Base-by-base conservation (phyloP, 2,329 filamentous ascomycete genomes). In the Fusarium hainanense region DNA sequence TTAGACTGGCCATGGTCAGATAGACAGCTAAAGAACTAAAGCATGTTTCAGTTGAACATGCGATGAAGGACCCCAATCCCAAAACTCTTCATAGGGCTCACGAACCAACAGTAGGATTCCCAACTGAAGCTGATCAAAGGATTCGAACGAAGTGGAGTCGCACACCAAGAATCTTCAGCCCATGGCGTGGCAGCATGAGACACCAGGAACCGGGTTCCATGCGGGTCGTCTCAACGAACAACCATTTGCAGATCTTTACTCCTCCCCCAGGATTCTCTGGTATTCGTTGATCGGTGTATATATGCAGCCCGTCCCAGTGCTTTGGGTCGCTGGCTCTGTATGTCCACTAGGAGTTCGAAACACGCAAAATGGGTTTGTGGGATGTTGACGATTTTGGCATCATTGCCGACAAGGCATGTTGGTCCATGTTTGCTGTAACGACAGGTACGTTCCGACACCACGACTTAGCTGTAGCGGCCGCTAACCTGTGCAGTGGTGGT, bases 341-440 rank as follows among this genome's bases (percentile, higher is more conserved):
- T 28, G 34, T 25, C 28, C 27, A 11, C 18, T 10, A 20, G 7
- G 11, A 18, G 13, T 10, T 1, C 7, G 11, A 21, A 49, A 21
- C 13, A 49, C 10, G 4, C 20, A 48, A 32, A 44, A 72, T 74
- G 72, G 67, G 58, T 16, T 52, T 74, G 32, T 71, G 71, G 71
- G 51, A 66, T 34, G 56, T 51, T 20, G 51, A 73, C 27, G 68
- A 72, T 37, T 74, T 66, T 34, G 72, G 72, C 54, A 28, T 65
- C 44, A 63, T 74, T 14, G 74, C 74, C 47, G 68, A 75, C 54
- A 65, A 48, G 59, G 70, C 66, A 13, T 75, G 73, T 41, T 75
- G 74, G 74, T 63, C 73, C 4, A 69, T 75, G 50, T 74, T 74
- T 58, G 73, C 58, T n/a, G 40, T 72, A 21, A 70, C 73, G 3